These are phyloP conservation scores for Corinectria fuckeliana DNA, from an alignment of 2,329 filamentous ascomycete genomes.

Conservation along the genomic window DNA sequence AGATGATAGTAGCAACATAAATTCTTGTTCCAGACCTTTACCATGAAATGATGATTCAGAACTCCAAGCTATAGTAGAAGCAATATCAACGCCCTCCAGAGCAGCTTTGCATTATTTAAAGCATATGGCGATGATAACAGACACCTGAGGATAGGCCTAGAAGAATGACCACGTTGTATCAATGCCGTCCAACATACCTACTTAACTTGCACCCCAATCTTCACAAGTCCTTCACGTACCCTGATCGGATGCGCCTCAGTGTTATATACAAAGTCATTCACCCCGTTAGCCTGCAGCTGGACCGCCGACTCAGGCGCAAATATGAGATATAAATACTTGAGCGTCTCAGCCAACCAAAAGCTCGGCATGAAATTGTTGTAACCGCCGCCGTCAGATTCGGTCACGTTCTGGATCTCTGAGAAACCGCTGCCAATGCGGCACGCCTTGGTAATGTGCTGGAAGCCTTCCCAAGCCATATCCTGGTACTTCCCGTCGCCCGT, in stretches of 20 bases:
- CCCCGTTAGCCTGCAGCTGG: slow-evolving; percentile 53
- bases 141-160: no score
- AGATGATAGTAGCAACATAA: no score
- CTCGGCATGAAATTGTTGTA: slow-evolving; percentile 79
- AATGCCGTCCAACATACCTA: neutral
- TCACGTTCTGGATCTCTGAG: slow-evolving; percentile 70
- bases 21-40: no score
- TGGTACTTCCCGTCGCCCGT: slow-evolving; percentile 79
- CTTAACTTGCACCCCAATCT: neutral
- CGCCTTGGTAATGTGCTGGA: slow-evolving; percentile 69
- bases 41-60: no score
- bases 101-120: no score
- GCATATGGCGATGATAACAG: no score
- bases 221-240: slow-evolving; percentile 15
- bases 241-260: slow-evolving; percentile 56
- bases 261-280: slow-evolving; percentile 58
- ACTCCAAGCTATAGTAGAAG: no score
- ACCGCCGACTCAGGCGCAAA: slow-evolving; percentile 64
- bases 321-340: slow-evolving; percentile 85
- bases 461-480: slow-evolving; percentile 84
- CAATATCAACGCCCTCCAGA: no score
- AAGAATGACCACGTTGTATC: neutral
- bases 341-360: slow-evolving; percentile 85
- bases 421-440: slow-evolving; percentile 72
- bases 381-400: slow-evolving; percentile 56